Evolutionary conservation across 2,329 filamentous ascomycete genomes (phyloP), one percentile per base, ranked within the genome.

Genomic region (Diaporthe australafricana): DNA sequence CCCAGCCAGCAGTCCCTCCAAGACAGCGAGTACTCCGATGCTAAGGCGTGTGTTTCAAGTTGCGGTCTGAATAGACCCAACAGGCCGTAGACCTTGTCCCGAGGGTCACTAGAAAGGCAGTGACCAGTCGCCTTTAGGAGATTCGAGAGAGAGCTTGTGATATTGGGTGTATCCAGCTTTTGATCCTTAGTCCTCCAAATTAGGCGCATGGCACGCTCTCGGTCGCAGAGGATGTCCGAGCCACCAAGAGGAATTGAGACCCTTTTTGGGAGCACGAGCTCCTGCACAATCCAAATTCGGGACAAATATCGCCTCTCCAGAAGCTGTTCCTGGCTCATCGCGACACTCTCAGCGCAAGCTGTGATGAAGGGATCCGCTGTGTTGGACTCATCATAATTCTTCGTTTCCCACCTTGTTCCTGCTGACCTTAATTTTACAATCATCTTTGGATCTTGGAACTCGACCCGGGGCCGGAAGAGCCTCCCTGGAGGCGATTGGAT

Each of bases 251-350:
- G 56, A 9, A 60, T 2, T 1, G 42, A 5, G 16, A 22, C 56
- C 22, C 2, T 45, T 1, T 20, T 60, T 7, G 66, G 25, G 6
- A 57, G 27, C 5, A 60, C 2, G 2, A 68, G 52, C 66, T 68
- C 66, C n/a, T 68, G 66, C n/a, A 68, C 45, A n/a, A 60, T 40
- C 66, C 66, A 68, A 1, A 68, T 38, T 16, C 66, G 30, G 17
- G 52, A 22, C n/a, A 68, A 38, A 16, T 68, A 60, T 9, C 40
- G 40, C n/a, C 30, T 32, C 8, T 32, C 3, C 1, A 57, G 20
- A 8, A 68, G 14, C 8, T 68, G 38, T 0, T 68, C 38, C 52
- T 11, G 30, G 30, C 40, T 48, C 5, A 47, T 27, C 2, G 20
- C 45, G 9, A 22, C 38, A 2, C n/a, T 25, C 14, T 40, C 12